Evolutionary conservation across 2,329 filamentous ascomycete species (phyloP).

Genomic region (Clonostachys byssicola): DNA sequence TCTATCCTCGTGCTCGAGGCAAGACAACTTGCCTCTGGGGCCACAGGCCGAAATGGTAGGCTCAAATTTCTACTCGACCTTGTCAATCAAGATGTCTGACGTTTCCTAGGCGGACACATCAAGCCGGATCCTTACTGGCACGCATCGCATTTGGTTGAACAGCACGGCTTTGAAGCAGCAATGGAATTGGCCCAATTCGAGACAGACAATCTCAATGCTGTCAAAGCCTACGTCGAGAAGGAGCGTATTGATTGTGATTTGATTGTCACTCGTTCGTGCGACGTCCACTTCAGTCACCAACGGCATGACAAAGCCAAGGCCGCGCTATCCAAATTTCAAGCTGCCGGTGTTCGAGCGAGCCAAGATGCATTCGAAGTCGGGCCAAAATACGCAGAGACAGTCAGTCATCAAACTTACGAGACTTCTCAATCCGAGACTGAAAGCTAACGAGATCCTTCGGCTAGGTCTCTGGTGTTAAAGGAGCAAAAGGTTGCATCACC

Average conservation of each 20-base stretch:
- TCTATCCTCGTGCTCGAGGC: conserved; percentile 18
- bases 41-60: too few relatives aligned
- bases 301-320: conserved; percentile 1
- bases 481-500: conserved; percentile 8
- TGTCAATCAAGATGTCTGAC: too few relatives aligned
- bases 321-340: background rate
- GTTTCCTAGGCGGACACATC: conserved; percentile 12
- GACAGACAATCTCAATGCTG: conserved; percentile 8
- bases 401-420: background rate
- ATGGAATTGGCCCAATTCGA: conserved; percentile 14
- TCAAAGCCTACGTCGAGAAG: conserved; percentile 27
- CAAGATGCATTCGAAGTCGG: too few relatives aligned
- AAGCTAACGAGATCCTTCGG: background rate
- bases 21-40: conserved; percentile 18
- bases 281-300: conserved; percentile 23
- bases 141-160: conserved; percentile 6
- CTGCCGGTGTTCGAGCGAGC: background rate
- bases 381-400: too few relatives aligned
- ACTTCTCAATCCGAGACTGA: too few relatives aligned
- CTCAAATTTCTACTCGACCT: too few relatives aligned
- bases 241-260: conserved; percentile 38
- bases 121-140: conserved; percentile 11
- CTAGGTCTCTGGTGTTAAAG: conserved; percentile 18
- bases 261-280: conserved; percentile 28
- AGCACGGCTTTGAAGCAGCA: conserved; percentile 10